Conservation (phyloP, 83 land plant genomes). For the Isoetes engelmannii region DNA sequence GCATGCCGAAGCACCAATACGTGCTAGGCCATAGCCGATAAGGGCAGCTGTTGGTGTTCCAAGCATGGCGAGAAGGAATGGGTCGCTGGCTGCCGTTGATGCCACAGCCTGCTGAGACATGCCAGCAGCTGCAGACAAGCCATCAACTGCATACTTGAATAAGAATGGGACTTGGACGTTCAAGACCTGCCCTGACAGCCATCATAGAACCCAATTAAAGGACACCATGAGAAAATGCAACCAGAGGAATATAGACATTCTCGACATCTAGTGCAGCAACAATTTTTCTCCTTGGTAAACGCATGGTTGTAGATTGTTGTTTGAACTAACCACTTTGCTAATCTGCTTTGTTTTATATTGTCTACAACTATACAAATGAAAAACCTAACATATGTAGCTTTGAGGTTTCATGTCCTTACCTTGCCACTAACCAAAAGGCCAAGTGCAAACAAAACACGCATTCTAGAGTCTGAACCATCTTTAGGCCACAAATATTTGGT, state of each 20-base stretch:
- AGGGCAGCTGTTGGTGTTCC: constrained; percentile 78
- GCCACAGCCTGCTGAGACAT: constrained; percentile 42
- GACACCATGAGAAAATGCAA: background rate
- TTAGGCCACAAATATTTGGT: constrained; percentile 76
- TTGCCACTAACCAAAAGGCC: constrained; percentile 79
- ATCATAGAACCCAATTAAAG: background rate
- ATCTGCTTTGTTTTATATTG: background rate
- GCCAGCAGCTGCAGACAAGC: constrained; percentile 54
- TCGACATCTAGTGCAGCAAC: background rate
- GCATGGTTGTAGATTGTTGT: background rate
- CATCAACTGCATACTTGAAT: constrained; percentile 95
- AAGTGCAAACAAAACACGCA: constrained; percentile 58
- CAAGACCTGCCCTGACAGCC: constrained; percentile 46
- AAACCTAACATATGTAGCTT: background rate
- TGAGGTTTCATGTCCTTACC: constrained; percentile 33
- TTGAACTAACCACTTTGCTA: too few species aligned
- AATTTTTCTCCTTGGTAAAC: background rate
- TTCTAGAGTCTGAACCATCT: constrained; percentile 74
- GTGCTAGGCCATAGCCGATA: constrained; percentile 90
- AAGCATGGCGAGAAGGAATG: constrained; percentile 42
- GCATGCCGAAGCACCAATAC: constrained; percentile 91
- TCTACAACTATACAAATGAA: background rate
- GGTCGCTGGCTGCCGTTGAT: constrained; percentile 41
- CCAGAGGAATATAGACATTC: background rate
- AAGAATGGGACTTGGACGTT: constrained; percentile 97